Evolutionary conservation across 2,329 filamentous ascomycete genomes (phyloP).

Genomic region (Fusarium sp.): DNA sequence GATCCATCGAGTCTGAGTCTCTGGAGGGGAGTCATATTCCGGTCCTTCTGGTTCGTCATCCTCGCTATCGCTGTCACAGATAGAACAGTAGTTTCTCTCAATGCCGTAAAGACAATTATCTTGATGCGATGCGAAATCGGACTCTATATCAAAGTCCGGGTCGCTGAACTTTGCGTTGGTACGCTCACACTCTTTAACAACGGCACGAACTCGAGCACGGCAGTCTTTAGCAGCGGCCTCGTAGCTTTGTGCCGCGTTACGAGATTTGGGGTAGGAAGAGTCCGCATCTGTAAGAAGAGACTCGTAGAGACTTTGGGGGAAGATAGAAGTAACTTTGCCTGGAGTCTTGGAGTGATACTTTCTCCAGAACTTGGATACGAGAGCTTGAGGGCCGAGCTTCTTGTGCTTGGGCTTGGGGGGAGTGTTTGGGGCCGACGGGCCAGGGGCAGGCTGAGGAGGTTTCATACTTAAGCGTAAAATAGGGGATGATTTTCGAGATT

Average conservation of each 20-base stretch:
- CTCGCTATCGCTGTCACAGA: constrained; percentile 26
- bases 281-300: constrained; percentile 41
- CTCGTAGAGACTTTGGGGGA: constrained; percentile 57
- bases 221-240: constrained; percentile 56
- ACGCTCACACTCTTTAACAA: constrained; percentile 57
- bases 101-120: constrained; percentile 55
- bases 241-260: constrained; percentile 57
- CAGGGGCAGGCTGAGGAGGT: constrained; percentile 10
- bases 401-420: constrained; percentile 34
- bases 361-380: constrained; percentile 57
- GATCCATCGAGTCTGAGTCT: constrained; percentile 9
- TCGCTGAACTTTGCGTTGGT: constrained; percentile 61
- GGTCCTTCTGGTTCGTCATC: constrained; percentile 6
- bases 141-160: constrained; percentile 58
- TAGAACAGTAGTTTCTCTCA: constrained; percentile 23
- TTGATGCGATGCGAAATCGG: constrained; percentile 50
- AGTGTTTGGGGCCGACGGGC: constrained; percentile 6
- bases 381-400: constrained; percentile 53
- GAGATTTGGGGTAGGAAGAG: constrained; percentile 43
- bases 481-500: background rate
- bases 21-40: background rate
- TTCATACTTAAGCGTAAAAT: constrained; percentile 20
- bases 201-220: constrained; percentile 53
- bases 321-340: constrained; percentile 59
- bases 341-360: constrained; percentile 56